Percentiles rank a stretch among this genome's conserved stretches.
Conservation (phyloP, 2,329 filamentous ascomycete species). For the Capronia coronata region DNA sequence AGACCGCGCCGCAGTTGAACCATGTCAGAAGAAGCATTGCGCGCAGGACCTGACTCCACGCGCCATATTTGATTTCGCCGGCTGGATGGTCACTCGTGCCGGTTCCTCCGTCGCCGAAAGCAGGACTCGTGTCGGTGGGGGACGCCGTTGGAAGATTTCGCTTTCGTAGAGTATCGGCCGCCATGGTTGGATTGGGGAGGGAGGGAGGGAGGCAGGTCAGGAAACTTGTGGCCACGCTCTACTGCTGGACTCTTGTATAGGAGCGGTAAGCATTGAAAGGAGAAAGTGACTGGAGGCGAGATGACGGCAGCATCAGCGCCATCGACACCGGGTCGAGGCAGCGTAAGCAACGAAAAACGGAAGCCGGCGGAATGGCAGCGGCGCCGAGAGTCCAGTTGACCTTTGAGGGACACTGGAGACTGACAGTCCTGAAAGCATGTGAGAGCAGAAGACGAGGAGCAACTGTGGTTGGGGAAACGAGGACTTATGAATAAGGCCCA, state of each 20-base stretch:
- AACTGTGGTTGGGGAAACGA: too few relatives aligned
- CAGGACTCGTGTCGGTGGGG: neutral
- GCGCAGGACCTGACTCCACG: slow-evolving; percentile 41
- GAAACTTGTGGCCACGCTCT: neutral
- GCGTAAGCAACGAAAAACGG: neutral
- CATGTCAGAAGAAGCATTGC: slow-evolving; percentile 41
- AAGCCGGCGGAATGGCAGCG: neutral
- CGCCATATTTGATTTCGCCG: slow-evolving; percentile 40
- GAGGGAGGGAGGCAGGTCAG: neutral
- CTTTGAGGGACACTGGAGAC: neutral
- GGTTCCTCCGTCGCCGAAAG: slow-evolving; percentile 10
- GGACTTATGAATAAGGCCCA: neutral
- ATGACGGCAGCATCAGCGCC: slow-evolving; percentile 5
- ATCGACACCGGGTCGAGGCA: slow-evolving; percentile 4
- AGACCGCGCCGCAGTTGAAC: slow-evolving; percentile 40
- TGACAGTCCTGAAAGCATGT: too few relatives aligned
- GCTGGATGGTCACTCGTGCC: slow-evolving; percentile 19
- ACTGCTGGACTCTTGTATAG: neutral
- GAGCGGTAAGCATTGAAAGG: neutral
- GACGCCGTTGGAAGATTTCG: slow-evolving; percentile 24
- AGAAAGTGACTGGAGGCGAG: neutral
- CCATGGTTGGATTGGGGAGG: slow-evolving; percentile 29
- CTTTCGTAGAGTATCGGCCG: slow-evolving; percentile 31
- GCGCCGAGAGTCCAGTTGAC: neutral
- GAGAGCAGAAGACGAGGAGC: too few relatives aligned